Evolutionary conservation across 1,139 yeast genomes (phyloP).

Genomic region (Candida labiduridarum): DNA sequence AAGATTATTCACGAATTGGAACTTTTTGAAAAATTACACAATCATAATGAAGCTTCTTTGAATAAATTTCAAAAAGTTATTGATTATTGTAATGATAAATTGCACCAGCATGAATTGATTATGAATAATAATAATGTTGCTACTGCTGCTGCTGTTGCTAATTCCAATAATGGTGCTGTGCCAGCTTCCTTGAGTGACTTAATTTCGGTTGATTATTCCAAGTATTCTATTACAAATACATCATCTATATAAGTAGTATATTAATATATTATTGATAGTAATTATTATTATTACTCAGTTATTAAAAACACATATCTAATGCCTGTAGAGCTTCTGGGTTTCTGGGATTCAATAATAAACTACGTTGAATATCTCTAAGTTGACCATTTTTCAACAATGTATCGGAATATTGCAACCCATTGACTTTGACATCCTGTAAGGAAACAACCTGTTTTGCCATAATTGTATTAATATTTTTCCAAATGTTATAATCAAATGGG

Average conservation of each 20-base stretch:
- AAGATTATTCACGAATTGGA: constrained; percentile 37
- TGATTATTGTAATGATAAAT: constrained; percentile 47
- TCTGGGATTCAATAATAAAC: constrained; percentile 40
- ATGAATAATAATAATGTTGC: constrained; percentile 17
- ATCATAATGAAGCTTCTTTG: constrained; percentile 58
- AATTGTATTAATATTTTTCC: constrained; percentile 61
- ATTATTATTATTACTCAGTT: neutral
- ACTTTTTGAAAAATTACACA: constrained; percentile 49
- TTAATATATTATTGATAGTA: neutral
- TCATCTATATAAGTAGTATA: constrained; percentile 1
- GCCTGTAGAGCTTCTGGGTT: constrained; percentile 16
- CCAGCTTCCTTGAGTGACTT: constrained; percentile 36
- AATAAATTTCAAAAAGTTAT: constrained; percentile 52
- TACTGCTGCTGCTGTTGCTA: neutral
- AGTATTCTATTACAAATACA: constrained; percentile 30
- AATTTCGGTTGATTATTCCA: constrained; percentile 51
- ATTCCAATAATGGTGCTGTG: constrained; percentile 2
- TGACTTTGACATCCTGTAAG: constrained; percentile 52
- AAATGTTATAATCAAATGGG: constrained; percentile 68
- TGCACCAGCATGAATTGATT: constrained; percentile 29
- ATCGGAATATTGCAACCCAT: constrained; percentile 53
- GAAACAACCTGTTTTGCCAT: constrained; percentile 51
- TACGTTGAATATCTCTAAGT: constrained; percentile 61
- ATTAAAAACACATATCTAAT: constrained; percentile 15
- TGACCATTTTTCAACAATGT: constrained; percentile 51